Base-by-base conservation (phyloP, 2,329 filamentous ascomycete species). In the Trichoderma semiorbis region DNA sequence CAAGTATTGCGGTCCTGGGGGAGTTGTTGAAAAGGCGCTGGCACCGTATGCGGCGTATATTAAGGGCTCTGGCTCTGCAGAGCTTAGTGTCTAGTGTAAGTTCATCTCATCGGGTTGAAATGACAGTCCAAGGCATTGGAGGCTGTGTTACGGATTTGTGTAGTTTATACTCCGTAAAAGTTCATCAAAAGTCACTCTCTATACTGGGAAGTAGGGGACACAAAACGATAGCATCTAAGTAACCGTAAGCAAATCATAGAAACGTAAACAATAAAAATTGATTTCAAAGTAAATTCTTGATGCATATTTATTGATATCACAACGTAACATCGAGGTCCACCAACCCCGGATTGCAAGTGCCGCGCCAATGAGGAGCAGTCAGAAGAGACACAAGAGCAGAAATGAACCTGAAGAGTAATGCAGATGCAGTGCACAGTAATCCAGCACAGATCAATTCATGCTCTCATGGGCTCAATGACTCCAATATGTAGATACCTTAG, bases 1-100 rank as follows among this genome's bases (percentile, higher is more conserved):
- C 65, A 79, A 78, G 43, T 85, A 81, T 73, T 84, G 82, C 71
- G 84, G 84, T 6, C 73, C 77, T 0, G 81, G 78, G 0, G 83
- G 84, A 8, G 73, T 78, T 5, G 76, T 84, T 4, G 80, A 83
- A 74, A 79, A 83, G 79, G 77, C 77, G 50, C 76, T 85, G 21
- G 76, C 73, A 43, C 81, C 81, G 1, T 85, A 84, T 74, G 67
- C 74, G 63, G 74, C 77, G 39, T 79, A 80, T 74, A 80, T 85
- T 47, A n/a, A 43, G 39, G 39, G 74, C 77, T 57, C 36, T 53
- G 60, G 60, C 14, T 67, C 69, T 16, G 69, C 69, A 2, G 57
- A 74, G 66, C 66, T 75, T n/a, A 53, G 18, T 36, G 67, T 73
- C 30, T 73, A 50, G 43, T 2, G 16, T 43, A 10, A 43, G 18